A percentile compares a stretch with the other conserved stretches of the same genome.
Evolutionary conservation across 139 green algal genomes (phyloP).

Genomic region (Chlorella sp.): DNA sequence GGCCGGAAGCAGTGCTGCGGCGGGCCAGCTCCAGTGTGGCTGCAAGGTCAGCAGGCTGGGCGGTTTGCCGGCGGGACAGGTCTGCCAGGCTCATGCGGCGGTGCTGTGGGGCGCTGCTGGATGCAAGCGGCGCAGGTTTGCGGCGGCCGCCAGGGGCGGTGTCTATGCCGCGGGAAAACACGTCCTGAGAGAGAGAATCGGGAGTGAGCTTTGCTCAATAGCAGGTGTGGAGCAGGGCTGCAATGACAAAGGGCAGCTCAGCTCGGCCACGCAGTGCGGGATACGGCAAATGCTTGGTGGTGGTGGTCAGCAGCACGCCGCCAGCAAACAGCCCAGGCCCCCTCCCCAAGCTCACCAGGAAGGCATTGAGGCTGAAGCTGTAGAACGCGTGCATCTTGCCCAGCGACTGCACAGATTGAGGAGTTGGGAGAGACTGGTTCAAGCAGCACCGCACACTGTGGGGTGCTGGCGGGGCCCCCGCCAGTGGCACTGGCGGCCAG

Average conservation of each 20-base stretch:
- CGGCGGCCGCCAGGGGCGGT: background rate
- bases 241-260: no score
- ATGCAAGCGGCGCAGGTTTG: background rate
- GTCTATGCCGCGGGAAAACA: constrained; percentile 29
- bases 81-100: background rate
- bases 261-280: no score
- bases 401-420: constrained; percentile 64
- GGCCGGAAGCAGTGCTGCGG: background rate
- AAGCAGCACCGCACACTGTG: no score
- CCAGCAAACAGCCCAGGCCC: background rate
- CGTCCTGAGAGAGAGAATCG: background rate
- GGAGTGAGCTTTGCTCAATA: no score
- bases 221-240: no score
- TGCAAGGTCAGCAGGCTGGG: background rate
- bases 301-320: no score
- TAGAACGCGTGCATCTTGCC: constrained; percentile 90
- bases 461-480: no score
- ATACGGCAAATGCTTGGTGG: no score
- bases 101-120: background rate
- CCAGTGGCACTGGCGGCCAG: no score
- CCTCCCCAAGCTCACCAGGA: constrained; percentile 66
- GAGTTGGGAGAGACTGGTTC: no score
- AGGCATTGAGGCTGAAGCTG: constrained; percentile 93
- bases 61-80: constrained; percentile 12
- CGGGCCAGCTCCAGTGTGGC: background rate